These are phyloP conservation scores for Solanum rostratum DNA, from an alignment of 257 asterid species.

Conservation along the genomic window DNA sequence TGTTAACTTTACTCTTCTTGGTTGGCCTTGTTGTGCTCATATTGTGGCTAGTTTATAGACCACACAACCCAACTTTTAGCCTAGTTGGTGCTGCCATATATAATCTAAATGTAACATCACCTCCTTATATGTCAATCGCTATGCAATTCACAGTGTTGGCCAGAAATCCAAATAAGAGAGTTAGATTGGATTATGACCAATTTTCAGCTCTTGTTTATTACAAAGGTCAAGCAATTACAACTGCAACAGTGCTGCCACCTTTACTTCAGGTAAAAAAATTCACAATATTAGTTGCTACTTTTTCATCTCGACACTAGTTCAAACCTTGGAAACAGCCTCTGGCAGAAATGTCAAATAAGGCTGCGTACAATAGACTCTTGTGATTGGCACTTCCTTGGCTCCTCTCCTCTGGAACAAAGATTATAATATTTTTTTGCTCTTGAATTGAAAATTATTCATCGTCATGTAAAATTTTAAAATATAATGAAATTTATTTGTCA, in stretches of 20 bases:
- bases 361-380: no score
- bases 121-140: slow-evolving; percentile 31
- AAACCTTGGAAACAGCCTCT: no score
- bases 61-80: slow-evolving; percentile 41
- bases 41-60: slow-evolving; percentile 46
- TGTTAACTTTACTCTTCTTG: slow-evolving; percentile 18
- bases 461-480: no score
- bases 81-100: slow-evolving; percentile 44
- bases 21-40: slow-evolving; percentile 34
- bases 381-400: no score
- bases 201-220: slow-evolving; percentile 43
- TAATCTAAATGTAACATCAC: slow-evolving; percentile 31
- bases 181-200: slow-evolving; percentile 33
- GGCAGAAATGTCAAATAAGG: no score
- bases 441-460: no score
- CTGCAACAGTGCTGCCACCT: slow-evolving; percentile 39
- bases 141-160: slow-evolving; percentile 52
- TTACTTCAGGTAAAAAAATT: slow-evolving; percentile 21
- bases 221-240: slow-evolving; percentile 40
- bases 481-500: no score
- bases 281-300: not conserved
- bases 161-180: slow-evolving; percentile 50
- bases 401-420: no score
- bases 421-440: no score
- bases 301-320: no score